A percentile compares a stretch with the other conserved stretches of the same genome.
These are phyloP conservation scores for Calycina marina DNA, from an alignment of 2,329 filamentous ascomycete species.

Conservation along the genomic window DNA sequence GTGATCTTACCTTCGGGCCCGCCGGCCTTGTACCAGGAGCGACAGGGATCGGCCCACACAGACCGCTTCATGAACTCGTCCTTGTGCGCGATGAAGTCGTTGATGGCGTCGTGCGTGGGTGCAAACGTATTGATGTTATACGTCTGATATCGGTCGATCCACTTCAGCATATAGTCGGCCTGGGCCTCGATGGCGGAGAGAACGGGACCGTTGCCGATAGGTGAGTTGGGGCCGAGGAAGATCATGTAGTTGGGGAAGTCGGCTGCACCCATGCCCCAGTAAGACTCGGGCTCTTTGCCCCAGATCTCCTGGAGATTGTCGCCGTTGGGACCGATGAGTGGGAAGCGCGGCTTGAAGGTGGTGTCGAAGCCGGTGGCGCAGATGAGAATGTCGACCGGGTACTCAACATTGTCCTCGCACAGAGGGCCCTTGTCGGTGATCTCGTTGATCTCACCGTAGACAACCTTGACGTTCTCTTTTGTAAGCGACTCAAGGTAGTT, in stretches of 20 bases:
- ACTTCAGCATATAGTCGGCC: slow-evolving; percentile 34
- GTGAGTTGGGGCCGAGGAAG: slow-evolving; percentile 28
- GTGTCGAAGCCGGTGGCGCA: slow-evolving; percentile 1
- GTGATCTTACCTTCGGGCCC: slow-evolving; percentile 18
- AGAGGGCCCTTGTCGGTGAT: neutral
- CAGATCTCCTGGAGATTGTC: slow-evolving; percentile 1
- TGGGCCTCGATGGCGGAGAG: slow-evolving; percentile 31
- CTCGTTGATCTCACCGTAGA: slow-evolving; percentile 11
- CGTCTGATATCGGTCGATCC: slow-evolving; percentile 34
- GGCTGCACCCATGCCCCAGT: neutral
- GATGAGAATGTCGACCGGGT: neutral
- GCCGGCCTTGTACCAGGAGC: slow-evolving; percentile 26
- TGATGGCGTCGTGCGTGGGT: slow-evolving; percentile 30
- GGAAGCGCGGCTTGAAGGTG: slow-evolving; percentile 1
- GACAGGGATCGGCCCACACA: slow-evolving; percentile 31
- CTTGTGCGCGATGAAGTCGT: slow-evolving; percentile 34
- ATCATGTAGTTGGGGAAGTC: slow-evolving; percentile 2
- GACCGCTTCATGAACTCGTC: slow-evolving; percentile 30
- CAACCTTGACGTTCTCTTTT: slow-evolving; percentile 23
- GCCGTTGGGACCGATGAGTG: neutral
- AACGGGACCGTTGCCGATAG: slow-evolving; percentile 28
- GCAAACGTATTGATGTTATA: slow-evolving; percentile 30
- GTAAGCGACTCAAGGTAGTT: slow-evolving; percentile 28
- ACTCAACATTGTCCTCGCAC: neutral
- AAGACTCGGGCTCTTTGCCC: slow-evolving; percentile 1